phyloP scores from a whole-genome alignment of 192 early-diverging fungal genomes.

The Fimicolochytrium jonesii region DNA sequence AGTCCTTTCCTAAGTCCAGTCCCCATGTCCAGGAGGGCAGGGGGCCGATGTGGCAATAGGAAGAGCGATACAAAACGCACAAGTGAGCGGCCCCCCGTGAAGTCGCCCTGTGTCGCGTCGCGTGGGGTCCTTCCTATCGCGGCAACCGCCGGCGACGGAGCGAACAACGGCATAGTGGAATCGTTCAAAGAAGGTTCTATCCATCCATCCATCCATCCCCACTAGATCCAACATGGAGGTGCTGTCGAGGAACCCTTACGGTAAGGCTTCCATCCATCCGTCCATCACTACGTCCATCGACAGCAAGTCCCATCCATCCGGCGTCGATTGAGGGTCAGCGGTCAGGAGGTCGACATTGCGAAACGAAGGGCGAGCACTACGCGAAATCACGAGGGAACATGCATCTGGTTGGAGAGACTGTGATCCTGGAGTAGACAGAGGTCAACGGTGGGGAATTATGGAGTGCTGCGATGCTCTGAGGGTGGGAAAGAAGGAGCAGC shows the following conservation, averaged over 20 bases:
- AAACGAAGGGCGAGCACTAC: background rate
- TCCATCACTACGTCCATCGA: background rate
- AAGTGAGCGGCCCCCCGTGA: no score
- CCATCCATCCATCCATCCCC: conserved; percentile 21
- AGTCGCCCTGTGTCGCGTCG: no score
- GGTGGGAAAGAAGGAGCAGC: no score
- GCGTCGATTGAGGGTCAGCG: background rate
- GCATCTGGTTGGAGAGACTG: background rate
- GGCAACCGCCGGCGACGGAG: no score
- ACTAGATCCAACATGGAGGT: conserved; percentile 18
- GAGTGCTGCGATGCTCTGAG: background rate
- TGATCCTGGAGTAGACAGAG: background rate
- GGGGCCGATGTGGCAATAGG: no score
- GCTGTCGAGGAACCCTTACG: conserved; percentile 24
- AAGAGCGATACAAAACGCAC: no score
- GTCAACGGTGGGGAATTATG: background rate
- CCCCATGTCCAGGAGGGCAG: no score
- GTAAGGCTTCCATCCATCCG: conserved; percentile 15
- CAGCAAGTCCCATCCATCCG: background rate
- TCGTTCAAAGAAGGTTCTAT: no score
- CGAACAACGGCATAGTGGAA: no score
- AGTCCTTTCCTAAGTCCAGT: no score
- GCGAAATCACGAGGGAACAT: background rate
- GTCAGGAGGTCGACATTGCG: background rate
- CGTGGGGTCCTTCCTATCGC: no score